Evolutionary conservation across 2,329 filamentous ascomycete species (phyloP).

Genomic region (Aspergillus sp.): DNA sequence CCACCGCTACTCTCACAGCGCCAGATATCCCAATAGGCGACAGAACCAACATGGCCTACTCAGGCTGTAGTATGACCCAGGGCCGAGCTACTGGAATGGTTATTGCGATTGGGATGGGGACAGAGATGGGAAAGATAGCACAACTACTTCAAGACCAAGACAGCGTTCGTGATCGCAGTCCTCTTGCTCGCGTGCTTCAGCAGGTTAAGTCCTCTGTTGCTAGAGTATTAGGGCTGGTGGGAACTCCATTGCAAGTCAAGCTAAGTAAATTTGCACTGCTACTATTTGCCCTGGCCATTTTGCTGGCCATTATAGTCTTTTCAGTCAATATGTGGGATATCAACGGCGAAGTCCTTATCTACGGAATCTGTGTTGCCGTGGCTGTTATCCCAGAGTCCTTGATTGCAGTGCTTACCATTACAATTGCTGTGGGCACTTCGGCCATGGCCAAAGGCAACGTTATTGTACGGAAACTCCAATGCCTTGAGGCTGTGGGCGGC

Average conservation of each 20-base stretch:
- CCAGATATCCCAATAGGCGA: slow-evolving; percentile 50
- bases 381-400: slow-evolving; percentile 65
- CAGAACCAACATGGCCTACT: slow-evolving; percentile 61
- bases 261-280: slow-evolving; percentile 81
- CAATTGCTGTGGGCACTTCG: slow-evolving; percentile 57
- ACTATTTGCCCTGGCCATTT: slow-evolving; percentile 70
- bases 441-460: slow-evolving; percentile 55
- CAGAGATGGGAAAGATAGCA: slow-evolving; percentile 62
- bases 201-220: slow-evolving; percentile 48
- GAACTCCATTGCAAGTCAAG: slow-evolving; percentile 81
- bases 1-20: slow-evolving; percentile 26
- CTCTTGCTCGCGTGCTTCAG: slow-evolving; percentile 30
- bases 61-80: slow-evolving; percentile 60
- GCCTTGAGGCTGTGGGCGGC: slow-evolving; percentile 58
- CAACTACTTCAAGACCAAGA: slow-evolving; percentile 55
- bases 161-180: slow-evolving; percentile 8
- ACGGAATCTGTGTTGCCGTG: slow-evolving; percentile 57
- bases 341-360: slow-evolving; percentile 59
- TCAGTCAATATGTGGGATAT: slow-evolving; percentile 58
- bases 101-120: slow-evolving; percentile 60
- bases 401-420: slow-evolving; percentile 62
- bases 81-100: slow-evolving; percentile 60
- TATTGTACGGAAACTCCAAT: slow-evolving; percentile 54
- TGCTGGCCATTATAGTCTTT: slow-evolving; percentile 63
- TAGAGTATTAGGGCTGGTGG: slow-evolving; percentile 55